Base-by-base conservation (phyloP, 495 filamentous ascomycete species). In the Pseudotulostoma volvatum region DNA sequence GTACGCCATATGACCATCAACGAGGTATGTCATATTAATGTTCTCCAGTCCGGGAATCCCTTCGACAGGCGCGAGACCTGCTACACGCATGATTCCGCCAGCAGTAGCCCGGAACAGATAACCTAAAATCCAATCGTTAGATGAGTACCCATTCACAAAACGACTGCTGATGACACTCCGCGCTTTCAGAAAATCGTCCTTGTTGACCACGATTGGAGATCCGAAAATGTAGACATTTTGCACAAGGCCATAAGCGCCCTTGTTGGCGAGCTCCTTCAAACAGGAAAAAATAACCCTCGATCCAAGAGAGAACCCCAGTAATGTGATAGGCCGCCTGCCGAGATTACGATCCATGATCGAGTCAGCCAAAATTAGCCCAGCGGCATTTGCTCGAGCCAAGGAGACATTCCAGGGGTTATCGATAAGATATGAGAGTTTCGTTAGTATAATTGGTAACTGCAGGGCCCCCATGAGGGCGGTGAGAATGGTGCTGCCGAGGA, bases 331-430 rank as follows among this genome's bases (percentile, higher is more conserved):
- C 20, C 90, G 73, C 7, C 81, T 81, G 9, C 90, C 90, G 7
- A 99, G 70, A 51, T 95, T 95, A 8, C 84, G 73, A 42, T 93
- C 83, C 46, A 90, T 84, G 31, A 99, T 59, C 1, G 87, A 94
- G 57, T 99, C 90, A 1, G 90, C 90, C 17, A 99, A 71, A 47
- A 99, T 90, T n/a, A 93, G 66, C 3, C 90, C 90, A 18, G 88
- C 84, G 36, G 78, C 66, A 44, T 79, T 81, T 28, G 90, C 92
- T 40, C 90, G 79, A 43, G 84, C 84, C 17, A 94, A 70, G 2
- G 92, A 96, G 13, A 94, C 87, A 11, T 76, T 84, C 90, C 90
- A 99, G 0, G 90, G 90, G 46, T 99, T 99, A 56, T 99, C 90
- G 49, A 99, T 94, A 7, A 99, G 66, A 50, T 99, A 99, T 3